These are phyloP conservation scores for Sporothrix sp. DNA, from an alignment of 2,329 filamentous ascomycete genomes.

Conservation along the genomic window DNA sequence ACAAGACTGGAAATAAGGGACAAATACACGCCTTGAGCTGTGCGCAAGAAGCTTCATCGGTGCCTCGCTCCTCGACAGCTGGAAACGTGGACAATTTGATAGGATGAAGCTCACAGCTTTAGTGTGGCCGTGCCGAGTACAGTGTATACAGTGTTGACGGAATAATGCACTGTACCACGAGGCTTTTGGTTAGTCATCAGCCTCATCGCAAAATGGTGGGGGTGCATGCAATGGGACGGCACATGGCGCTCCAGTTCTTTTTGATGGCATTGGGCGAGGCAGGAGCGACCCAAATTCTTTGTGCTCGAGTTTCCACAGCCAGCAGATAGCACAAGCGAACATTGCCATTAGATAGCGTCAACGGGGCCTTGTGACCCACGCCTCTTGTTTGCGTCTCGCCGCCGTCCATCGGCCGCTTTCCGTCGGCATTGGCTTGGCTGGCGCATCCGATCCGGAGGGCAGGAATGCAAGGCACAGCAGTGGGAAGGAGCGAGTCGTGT, in stretches of 20 bases:
- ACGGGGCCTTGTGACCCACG: slow-evolving; percentile 4
- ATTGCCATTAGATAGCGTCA: slow-evolving; percentile 4
- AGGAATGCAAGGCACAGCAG: background rate
- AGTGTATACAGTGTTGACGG: too few species aligned
- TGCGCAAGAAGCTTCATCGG: too few species aligned
- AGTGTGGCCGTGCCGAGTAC: background rate
- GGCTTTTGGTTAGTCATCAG: background rate
- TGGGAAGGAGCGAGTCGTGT: background rate
- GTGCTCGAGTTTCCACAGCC: background rate
- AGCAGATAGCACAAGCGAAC: background rate
- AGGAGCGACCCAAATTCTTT: background rate
- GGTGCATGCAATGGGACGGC: too few species aligned
- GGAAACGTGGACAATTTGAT: slow-evolving; percentile 8
- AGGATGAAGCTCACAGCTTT: background rate
- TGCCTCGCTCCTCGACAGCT: background rate
- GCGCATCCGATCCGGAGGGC: slow-evolving; percentile 3
- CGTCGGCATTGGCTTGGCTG: slow-evolving; percentile 20
- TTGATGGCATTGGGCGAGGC: background rate
- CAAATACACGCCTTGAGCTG: too few species aligned
- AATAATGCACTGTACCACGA: background rate
- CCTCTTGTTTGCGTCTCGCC: background rate
- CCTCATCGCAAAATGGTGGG: too few species aligned
- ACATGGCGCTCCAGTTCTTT: background rate
- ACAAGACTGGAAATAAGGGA: too few species aligned
- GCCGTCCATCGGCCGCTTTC: slow-evolving; percentile 19